Percentiles rank a stretch among this genome's conserved stretches.
phyloP scores from a whole-genome alignment of 306 rosid species.

The Lablab purpureus region DNA sequence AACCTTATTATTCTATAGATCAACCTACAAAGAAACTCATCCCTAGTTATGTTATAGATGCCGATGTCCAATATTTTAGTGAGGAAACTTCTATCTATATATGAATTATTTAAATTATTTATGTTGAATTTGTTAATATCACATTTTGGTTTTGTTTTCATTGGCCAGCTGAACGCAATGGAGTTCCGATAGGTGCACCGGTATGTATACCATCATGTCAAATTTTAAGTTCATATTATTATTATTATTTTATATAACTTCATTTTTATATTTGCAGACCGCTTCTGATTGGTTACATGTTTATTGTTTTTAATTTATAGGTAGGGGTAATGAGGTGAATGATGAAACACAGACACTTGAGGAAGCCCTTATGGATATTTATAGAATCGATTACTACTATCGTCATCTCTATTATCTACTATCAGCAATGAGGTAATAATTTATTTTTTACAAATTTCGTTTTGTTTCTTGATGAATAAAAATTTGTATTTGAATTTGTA shows the following conservation, averaged over 20 bases:
- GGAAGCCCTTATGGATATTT: conserved; percentile 55
- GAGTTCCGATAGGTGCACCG: conserved; percentile 55
- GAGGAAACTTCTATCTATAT: background rate
- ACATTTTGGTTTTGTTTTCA: background rate
- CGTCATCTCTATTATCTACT: conserved; percentile 60
- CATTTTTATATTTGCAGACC: conserved; percentile 44
- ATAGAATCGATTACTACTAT: conserved; percentile 53
- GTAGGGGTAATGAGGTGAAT: conserved; percentile 53
- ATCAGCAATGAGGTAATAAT: conserved; percentile 54
- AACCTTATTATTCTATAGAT: too few relatives aligned
- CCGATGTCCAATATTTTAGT: conserved; percentile 50
- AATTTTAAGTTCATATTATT: background rate
- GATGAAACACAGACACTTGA: conserved; percentile 51
- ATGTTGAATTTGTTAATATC: background rate
- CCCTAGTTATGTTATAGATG: conserved; percentile 47
- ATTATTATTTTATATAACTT: background rate
- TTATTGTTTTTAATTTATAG: conserved; percentile 39
- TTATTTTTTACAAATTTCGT: too few relatives aligned
- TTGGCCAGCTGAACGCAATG: conserved; percentile 50
- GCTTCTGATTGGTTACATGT: conserved; percentile 57
- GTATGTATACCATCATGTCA: conserved; percentile 25
- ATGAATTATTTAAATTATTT: background rate
- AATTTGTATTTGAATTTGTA: too few relatives aligned
- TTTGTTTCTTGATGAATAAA: too few relatives aligned
- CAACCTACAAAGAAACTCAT: background rate